Base-by-base conservation (phyloP, 1,139 yeast genomes). In the Kurtzmaniella quercitrusa region DNA sequence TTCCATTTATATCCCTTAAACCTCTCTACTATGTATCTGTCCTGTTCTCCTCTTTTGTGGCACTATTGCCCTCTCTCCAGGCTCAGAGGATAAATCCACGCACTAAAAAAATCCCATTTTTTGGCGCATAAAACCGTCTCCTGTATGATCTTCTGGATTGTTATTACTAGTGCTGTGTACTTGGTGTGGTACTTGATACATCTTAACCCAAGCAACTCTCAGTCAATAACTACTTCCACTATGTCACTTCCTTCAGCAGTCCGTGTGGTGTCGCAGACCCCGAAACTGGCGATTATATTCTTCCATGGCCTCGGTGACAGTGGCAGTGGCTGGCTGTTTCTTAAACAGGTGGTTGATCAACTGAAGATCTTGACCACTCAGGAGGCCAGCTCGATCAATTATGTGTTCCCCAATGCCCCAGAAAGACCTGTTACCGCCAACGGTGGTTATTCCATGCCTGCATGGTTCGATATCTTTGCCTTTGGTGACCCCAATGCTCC, bases 281-380 rank as follows among this genome's bases (percentile, higher is more conserved):
- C 73, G 7, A 63, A 59, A 42, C 57, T 90, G 1, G 83, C 95
- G 1, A 68, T 91, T 25, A 88, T 93, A 25, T 78, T 93, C 50
- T 58, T 89, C 44, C 98, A 93, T 58, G 98, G 98, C 0, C 71
- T 93, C 16, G 98, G 98, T 9, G 98, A 91, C 59, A 63, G 86
- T 1, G 97, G 96, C 7, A 72, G 75, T 25, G 98, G 98, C 2
- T 93, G 97, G 97, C 70, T 79, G 34, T 88, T 88, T 72, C 66
- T 93, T 37, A 81, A 85, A 5, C 80, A 80, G 42, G 50, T 71
- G 37, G 57, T 75, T 36, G 63, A 64, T 25, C 71, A 68, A 45
- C 51, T 75, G 43, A 72, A 63, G 39, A 70, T 66, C 39, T 64
- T 79, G 17, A 65, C 73, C 14, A 69, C 71, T 16, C 33, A 33